Base-by-base conservation (phyloP, 371 early-diverging fungal genomes). In the Blyttiomyces sp. region DNA sequence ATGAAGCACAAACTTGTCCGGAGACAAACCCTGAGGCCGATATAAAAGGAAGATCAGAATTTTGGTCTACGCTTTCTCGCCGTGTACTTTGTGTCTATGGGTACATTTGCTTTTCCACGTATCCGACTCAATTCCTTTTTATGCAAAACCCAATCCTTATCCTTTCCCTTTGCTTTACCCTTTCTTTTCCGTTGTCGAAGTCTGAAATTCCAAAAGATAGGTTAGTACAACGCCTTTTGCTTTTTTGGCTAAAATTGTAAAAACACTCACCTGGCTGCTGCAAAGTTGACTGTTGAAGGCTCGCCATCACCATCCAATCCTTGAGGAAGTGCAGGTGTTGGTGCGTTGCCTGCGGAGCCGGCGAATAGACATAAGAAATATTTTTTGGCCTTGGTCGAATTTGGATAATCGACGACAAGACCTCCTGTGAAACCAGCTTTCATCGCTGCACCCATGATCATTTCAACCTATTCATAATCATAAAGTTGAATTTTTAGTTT, bases 351-450 rank as follows among this genome's bases (percentile, higher is more conserved):
- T 5, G 57, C 82, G 63, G 79, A 86, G 24, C 98, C 98, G 0
- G 95, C 94, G 81, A 95, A 93, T 55, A 99, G 71, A 69, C 96
- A 95, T 31, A 99, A 75, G 68, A 89, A 99, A 65, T 92, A 93
- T 77, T 99, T 99, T 63, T 91, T 92, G 11, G 97, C 96, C 72
- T 94, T 97, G 59, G 94, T 89, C 3, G 91, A 91, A 74, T 98
- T 95, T 42, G 96, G 98, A 68, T 91, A 96, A 72, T 99, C 99
- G 11, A 98, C 87, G 2, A 98, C 88, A 6, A 99, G 70, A 60
- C 99, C 99, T 49, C 99, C 99, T 50, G 89, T 88, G 70, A 99
- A 97, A 57, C 99, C 98, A 71, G 90, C 89, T 56, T 85, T 80
- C 68, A 90, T 86, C 3, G 99, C 94, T 6, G 83, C 81, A 45